Evolutionary conservation across 257 asterid genomes (phyloP).

Genomic region (Verbena officinalis): DNA sequence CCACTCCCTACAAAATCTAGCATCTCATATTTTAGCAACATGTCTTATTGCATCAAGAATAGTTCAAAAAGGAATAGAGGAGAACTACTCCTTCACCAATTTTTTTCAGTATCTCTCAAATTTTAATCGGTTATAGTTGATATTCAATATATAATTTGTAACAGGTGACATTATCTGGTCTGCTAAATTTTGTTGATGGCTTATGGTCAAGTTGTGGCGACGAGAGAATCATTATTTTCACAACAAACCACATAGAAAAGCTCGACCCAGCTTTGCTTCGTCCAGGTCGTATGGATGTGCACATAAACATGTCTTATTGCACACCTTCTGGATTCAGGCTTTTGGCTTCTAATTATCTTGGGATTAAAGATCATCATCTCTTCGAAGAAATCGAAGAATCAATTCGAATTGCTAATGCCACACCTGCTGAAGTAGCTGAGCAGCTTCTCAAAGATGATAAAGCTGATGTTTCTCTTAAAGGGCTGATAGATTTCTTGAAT

Average conservation of each 20-base stretch:
- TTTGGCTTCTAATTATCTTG: slow-evolving; percentile 59
- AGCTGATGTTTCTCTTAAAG: slow-evolving; percentile 42
- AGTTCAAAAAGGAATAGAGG: neutral
- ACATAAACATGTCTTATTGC: slow-evolving; percentile 69
- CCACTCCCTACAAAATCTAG: no score
- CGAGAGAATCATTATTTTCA: slow-evolving; percentile 69
- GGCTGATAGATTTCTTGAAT: slow-evolving; percentile 48
- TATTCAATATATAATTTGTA: neutral
- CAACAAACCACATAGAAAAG: slow-evolving; percentile 66
- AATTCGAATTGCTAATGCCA: slow-evolving; percentile 39
- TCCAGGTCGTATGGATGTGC: slow-evolving; percentile 81
- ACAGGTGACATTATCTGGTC: slow-evolving; percentile 69
- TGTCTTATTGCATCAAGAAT: neutral
- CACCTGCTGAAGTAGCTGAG: slow-evolving; percentile 83
- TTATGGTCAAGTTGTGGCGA: slow-evolving; percentile 79
- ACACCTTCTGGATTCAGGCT: slow-evolving; percentile 57
- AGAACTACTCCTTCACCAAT: no score
- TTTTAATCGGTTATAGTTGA: no score
- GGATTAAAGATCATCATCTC: slow-evolving; percentile 39
- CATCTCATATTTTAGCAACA: neutral
- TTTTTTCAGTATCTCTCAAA: neutral
- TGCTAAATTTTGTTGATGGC: slow-evolving; percentile 69
- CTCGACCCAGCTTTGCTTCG: slow-evolving; percentile 68
- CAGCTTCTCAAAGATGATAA: slow-evolving; percentile 61
- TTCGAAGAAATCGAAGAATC: slow-evolving; percentile 51